Evolutionary conservation across 148 eudicot genomes (phyloP), one percentile per base, ranked within the genome.

Genomic region (Rhododendron simsii): DNA sequence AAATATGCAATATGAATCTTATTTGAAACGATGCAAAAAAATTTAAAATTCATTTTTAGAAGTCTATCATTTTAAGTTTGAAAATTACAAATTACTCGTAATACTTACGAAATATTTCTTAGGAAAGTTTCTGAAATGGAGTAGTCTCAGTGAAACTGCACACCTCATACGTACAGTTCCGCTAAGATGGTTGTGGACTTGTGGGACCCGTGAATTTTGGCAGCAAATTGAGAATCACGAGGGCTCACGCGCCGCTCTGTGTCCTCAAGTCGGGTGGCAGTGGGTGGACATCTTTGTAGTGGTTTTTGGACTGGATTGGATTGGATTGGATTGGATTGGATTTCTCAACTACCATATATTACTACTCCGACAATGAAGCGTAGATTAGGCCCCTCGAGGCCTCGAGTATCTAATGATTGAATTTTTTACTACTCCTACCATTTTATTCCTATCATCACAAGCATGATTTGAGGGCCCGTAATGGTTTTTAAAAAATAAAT

Each of bases 231-330:
- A 71, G 80, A 21, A 4, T 77, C 51, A 18, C 84, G 84, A 82
- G 73, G 82, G 28, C 50, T 82, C 84, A 61, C 73, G 33, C 84
- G 84, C 75, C 84, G 74, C 84, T 82, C 8, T 5, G 75, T 82
- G 84, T 82, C 84, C 20, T 11, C 33, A 5, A 14, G 41, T 35
- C 15, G 18, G 51, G 53, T 14, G 45, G 75, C 84, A 82, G 33
- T 61, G 74, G 41, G 50, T 82, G 51, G 75, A 82, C 84, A 82
- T 7, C 26, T 81, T 21, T 39, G 53, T 37, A 12, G 50, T 11
- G 73, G 65, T 82, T 57, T 81, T 59, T 4, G 65, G 45, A 41
- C 45, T 51, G 55, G 55, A 51, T 51, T 50, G 53, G 37, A 35
- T 35, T 35, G 41, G 41, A 35, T 35, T 35, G 41, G 41, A 39